Evolutionary conservation across 2,329 filamentous ascomycete genomes (phyloP).

Genomic region (Colletotrichum liaoningense): DNA sequence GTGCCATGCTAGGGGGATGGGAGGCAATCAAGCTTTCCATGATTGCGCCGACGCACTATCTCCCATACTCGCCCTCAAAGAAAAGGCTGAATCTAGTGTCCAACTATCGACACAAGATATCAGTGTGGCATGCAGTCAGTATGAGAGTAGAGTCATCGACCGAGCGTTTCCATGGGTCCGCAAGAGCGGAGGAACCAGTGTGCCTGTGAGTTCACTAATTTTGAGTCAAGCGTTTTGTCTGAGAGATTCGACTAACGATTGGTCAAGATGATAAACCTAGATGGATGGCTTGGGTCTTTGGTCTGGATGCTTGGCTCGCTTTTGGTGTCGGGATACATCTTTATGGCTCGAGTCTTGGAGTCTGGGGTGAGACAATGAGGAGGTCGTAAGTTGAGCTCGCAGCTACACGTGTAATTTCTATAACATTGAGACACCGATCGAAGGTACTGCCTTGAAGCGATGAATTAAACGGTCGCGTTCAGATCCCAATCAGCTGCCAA

Average conservation of each 20-base stretch:
- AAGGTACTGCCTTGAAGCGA: no score
- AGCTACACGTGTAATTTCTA: no score
- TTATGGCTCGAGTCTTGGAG: not conserved
- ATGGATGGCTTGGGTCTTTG: no score
- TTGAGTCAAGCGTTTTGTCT: no score
- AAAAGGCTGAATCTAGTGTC: not conserved
- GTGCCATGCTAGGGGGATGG: slow-evolving; percentile 5
- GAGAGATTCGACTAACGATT: no score
- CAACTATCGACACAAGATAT: not conserved
- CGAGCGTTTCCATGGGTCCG: slow-evolving; percentile 11
- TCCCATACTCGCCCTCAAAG: not conserved
- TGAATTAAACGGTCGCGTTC: no score
- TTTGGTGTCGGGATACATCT: not conserved
- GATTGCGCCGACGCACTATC: slow-evolving; percentile 12
- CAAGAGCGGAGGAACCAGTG: slow-evolving; percentile 16
- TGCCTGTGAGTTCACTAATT: not conserved
- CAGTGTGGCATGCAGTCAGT: not conserved
- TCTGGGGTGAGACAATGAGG: slow-evolving; percentile 5
- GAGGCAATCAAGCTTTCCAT: slow-evolving; percentile 11
- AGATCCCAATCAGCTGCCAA: not conserved
- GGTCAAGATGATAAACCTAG: no score
- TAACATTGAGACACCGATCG: no score
- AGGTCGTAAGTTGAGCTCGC: no score
- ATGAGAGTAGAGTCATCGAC: slow-evolving; percentile 3
- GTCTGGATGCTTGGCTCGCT: not conserved